These are phyloP conservation scores for Rhodocollybia butyracea DNA, from an alignment of 768 basidiomycete genomes.

Conservation along the genomic window DNA sequence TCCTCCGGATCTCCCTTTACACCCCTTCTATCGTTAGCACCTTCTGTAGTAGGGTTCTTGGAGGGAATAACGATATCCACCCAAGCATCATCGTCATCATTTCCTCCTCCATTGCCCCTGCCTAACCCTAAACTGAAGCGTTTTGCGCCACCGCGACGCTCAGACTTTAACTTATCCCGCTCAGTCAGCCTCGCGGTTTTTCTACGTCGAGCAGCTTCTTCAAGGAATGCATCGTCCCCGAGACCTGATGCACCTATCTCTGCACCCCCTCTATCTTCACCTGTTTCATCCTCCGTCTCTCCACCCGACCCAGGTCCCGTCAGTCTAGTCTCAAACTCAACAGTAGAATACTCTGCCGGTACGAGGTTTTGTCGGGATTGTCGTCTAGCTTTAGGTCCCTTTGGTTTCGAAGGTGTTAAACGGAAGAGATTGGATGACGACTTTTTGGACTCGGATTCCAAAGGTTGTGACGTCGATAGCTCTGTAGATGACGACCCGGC, in stretches of 20 bases:
- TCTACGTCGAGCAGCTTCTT: background rate
- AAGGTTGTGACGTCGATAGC: too few species aligned
- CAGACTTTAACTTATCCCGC: background rate
- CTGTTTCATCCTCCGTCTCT: slow-evolving; percentile 29
- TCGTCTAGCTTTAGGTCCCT: slow-evolving; percentile 32
- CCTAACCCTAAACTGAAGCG: slow-evolving; percentile 11
- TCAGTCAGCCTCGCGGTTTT: slow-evolving; percentile 3
- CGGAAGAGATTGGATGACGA: background rate
- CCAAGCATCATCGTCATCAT: slow-evolving; percentile 2
- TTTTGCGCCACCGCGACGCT: background rate
- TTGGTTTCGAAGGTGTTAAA: background rate
- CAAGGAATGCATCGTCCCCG: slow-evolving; percentile 1
- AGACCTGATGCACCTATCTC: background rate
- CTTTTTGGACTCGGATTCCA: too few species aligned
- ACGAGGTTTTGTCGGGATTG: slow-evolving; percentile 25
- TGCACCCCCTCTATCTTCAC: slow-evolving; percentile 28
- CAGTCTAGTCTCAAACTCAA: slow-evolving; percentile 82
- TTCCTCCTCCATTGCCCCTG: slow-evolving; percentile 17
- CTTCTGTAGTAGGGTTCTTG: background rate
- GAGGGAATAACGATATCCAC: slow-evolving; percentile 2
- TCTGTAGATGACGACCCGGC: too few species aligned
- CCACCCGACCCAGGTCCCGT: slow-evolving; percentile 55
- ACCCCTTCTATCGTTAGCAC: slow-evolving; percentile 45
- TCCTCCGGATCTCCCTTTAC: slow-evolving; percentile 53
- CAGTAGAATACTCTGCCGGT: slow-evolving; percentile 75